Conservation (phyloP, 768 basidiomycete genomes). For the Hericium coralloides region DNA sequence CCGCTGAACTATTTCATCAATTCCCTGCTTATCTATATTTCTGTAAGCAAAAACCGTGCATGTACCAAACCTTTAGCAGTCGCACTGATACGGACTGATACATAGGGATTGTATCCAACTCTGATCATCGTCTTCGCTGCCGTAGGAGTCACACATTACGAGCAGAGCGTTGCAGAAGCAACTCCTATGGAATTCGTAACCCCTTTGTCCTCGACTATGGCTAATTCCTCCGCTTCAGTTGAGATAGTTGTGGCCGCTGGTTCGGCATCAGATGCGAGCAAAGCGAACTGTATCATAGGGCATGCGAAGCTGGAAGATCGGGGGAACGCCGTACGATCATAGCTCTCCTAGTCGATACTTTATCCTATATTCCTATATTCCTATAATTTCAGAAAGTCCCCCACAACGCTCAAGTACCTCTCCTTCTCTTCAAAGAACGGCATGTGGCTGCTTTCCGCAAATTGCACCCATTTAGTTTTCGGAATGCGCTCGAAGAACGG, state of each 20-base stretch:
- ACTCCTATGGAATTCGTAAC: too few relatives aligned
- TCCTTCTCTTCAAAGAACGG: constrained; percentile 1
- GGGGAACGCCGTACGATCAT: too few relatives aligned
- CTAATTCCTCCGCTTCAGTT: too few relatives aligned
- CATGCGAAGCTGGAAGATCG: too few relatives aligned
- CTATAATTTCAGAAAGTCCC: not conserved
- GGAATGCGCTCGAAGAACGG: constrained; percentile 30
- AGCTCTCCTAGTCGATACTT: too few relatives aligned
- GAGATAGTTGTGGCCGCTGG: too few relatives aligned
- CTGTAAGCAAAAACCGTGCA: not conserved
- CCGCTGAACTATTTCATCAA: not conserved
- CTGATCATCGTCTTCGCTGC: not conserved
- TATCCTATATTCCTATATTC: not conserved
- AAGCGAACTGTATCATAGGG: too few relatives aligned
- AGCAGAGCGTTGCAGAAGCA: not conserved
- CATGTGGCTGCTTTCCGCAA: not conserved
- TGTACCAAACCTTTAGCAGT: not conserved
- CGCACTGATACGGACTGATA: not conserved
- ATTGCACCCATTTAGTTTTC: constrained; percentile 30
- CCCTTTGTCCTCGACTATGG: too few relatives aligned
- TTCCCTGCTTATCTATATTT: not conserved
- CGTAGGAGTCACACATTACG: not conserved
- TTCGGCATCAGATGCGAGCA: too few relatives aligned
- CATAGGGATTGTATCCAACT: not conserved
- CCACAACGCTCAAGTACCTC: not conserved